Evolutionary conservation across 495 filamentous ascomycete genomes (phyloP), one percentile per base, ranked within the genome.

Genomic region (Aspergillus biplanus): DNA sequence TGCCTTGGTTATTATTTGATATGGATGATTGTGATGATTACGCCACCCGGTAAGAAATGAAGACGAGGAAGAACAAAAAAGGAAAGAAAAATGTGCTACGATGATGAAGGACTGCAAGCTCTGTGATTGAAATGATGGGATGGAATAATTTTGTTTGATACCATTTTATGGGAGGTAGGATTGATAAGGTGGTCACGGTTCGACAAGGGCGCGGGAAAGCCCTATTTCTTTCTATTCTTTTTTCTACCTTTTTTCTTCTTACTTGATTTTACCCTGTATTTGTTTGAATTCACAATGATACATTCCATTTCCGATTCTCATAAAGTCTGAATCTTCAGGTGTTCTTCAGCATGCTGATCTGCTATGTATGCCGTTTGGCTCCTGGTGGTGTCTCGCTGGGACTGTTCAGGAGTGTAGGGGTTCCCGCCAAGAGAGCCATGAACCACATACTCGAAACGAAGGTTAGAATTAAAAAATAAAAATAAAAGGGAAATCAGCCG

Each of bases 11-110:
- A 33, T 44, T 44, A 56, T 57, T 63, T 58, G 52, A 47, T 42
- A 35, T 48, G 58, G 47, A 56, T 46, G 33, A 47, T 32, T 62
- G 35, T 56, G 32, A 64, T 67, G 65, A 65, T 52, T 46, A 61
- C 33, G 53, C 37, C 33, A 55, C 15, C 33, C 34, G 60, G 50
- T 27, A 27, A 27, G 21, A 27, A 27, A 27, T 27, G 21, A 27
- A 27, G 21, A 27, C 21, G 21, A 27, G 21, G 21, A 27, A 27
- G 21, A 27, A 27, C 21, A 27, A 2, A 33, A 15, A 34, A 48
- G 18, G 4, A 34, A 48, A 49, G 13, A 53, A 48, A 54, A 39
- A 21, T 32, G 44, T 18, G 16, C 32, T 32, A 39, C 21, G 37
- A 42, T 42, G n/a, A 56, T 58, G 49, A 54, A 21, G 33, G 42